phyloP scores from a whole-genome alignment of 2,329 filamentous ascomycete genomes.

The Cytospora chrysosperma region DNA sequence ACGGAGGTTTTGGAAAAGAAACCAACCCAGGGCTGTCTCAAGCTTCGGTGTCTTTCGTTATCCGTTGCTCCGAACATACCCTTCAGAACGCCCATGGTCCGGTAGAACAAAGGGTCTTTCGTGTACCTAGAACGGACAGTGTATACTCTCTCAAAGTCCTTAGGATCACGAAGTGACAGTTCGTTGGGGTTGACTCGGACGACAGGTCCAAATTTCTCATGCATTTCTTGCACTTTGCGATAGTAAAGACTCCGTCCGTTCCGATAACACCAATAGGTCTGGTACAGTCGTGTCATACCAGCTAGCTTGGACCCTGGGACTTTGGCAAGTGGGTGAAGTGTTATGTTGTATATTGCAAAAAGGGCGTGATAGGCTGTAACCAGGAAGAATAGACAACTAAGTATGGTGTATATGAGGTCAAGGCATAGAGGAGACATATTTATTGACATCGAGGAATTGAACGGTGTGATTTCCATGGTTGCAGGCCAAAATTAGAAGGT shows the following conservation, averaged over 20 bases:
- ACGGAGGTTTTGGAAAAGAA: background rate
- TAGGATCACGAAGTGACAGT: background rate
- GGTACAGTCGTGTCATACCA: background rate
- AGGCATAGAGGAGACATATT: background rate
- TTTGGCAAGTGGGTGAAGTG: background rate
- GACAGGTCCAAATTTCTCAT: background rate
- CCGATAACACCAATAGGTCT: background rate
- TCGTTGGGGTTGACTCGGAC: conserved; percentile 1
- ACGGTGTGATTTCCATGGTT: too few relatives aligned
- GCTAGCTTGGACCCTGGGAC: background rate
- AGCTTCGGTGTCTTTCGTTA: background rate
- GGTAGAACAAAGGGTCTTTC: background rate
- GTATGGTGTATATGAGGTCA: background rate
- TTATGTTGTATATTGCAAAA: background rate
- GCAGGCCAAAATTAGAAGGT: too few relatives aligned
- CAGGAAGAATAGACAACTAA: background rate
- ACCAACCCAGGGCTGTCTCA: background rate
- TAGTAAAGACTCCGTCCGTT: background rate
- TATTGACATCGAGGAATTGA: background rate
- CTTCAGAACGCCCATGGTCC: background rate
- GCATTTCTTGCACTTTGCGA: background rate
- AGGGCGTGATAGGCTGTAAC: background rate
- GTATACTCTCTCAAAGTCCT: background rate
- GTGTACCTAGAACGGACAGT: background rate
- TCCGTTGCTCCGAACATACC: background rate